Evolutionary conservation across 768 basidiomycete species (phyloP), one percentile per base, ranked within the genome.

Genomic region (Suillus paluster): DNA sequence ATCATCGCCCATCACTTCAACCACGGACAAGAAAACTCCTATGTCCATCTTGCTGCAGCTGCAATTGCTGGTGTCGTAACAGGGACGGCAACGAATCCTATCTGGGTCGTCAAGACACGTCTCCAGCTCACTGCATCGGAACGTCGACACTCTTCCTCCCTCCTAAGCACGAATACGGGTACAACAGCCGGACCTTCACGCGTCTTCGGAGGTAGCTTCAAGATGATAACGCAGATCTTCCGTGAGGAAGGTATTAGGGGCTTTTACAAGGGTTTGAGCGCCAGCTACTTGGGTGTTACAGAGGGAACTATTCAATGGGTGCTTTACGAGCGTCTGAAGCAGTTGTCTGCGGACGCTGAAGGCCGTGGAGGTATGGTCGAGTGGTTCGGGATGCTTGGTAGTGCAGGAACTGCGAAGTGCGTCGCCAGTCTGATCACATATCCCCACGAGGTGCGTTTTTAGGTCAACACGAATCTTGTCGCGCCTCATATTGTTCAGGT

Each of bases 81-180:
- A 0, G 86, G 95, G 5, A 90, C 94, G 0, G 94, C 87, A 12
- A 99, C 97, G 23, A 99, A 99, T 74, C 97, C 97, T 0, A 97
- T 99, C 27, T 99, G 97, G 97, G 97, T 99, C 52, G 94, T 99
- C 63, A 99, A 99, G 76, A 99, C 97, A 48, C 89, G 97, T 8
- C 70, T 99, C 58, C 97, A 99, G 71, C 86, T 99, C 17, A 78
- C 77, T 3, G 75, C 80, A n/a, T 72, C 71, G 21, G 71, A 72
- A 39, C 72, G 65, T 2, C 71, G 63, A 27, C 65, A 66, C 2
- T 57, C 61, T 17, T 53, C 62, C 15, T 41, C 68, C 33, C 41
- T 60, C 1, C 44, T 65, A 12, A 59, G 48, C 4, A 23, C 27
- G 0, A 30, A 53, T 34, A 41, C 59, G 5, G 67, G 55, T 15